Conservation (phyloP, 257 asterid species). For the Leonotis leonurus region DNA sequence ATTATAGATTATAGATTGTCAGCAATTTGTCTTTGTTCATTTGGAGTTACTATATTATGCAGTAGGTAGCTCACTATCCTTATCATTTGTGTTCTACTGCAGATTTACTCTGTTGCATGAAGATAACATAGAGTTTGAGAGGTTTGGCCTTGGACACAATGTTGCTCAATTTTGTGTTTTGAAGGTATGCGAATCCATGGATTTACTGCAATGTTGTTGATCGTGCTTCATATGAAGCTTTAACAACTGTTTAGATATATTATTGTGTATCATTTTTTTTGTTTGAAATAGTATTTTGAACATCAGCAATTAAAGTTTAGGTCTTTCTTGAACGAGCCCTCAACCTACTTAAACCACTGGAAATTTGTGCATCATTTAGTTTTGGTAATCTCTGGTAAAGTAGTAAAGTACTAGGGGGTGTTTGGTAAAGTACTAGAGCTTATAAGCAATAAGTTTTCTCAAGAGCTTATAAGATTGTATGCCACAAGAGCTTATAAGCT, state of each 20-base stretch:
- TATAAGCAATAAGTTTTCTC: too few species aligned
- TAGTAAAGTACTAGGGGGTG: too few species aligned
- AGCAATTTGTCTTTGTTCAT: not conserved
- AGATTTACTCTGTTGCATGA: slow-evolving; percentile 74
- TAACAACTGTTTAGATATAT: not conserved
- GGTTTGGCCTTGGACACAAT: slow-evolving; percentile 74
- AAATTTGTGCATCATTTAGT: not conserved
- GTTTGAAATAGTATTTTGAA: not conserved
- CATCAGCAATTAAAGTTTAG: not conserved
- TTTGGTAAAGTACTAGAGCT: too few species aligned
- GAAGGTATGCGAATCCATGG: slow-evolving; percentile 38
- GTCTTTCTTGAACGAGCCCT: not conserved
- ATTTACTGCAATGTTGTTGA: slow-evolving; percentile 11
- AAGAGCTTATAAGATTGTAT: too few species aligned
- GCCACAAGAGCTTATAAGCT: too few species aligned
- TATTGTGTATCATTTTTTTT: not conserved
- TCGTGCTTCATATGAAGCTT: slow-evolving; percentile 3
- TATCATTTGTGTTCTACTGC: slow-evolving; percentile 13
- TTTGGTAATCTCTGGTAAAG: not conserved
- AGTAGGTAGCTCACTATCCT: not conserved
- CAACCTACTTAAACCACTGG: not conserved
- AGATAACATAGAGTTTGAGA: slow-evolving; percentile 71
- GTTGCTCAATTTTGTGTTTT: slow-evolving; percentile 81
- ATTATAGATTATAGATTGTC: not conserved
- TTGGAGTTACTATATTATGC: not conserved